Evolutionary conservation across 225 moss, liverwort and hornwort species (phyloP).

Genomic region (Sphagnum tenellum): DNA sequence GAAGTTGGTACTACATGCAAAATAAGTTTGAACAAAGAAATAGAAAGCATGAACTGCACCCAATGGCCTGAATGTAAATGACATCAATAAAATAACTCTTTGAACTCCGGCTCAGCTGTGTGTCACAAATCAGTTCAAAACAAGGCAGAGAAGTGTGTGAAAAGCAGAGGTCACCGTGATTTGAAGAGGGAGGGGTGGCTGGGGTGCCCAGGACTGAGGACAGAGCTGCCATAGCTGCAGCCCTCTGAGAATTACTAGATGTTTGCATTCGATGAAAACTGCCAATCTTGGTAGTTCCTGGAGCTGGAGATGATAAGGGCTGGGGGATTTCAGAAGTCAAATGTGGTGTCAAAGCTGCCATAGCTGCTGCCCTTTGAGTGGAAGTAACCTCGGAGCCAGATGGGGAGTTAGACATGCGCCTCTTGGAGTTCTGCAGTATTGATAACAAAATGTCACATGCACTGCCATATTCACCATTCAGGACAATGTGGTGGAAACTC

Average conservation of each 20-base stretch:
- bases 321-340: constrained; percentile 45
- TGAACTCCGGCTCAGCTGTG: too few relatives aligned
- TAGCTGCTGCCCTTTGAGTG: constrained; percentile 87
- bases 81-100: too few relatives aligned
- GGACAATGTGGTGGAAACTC: too few relatives aligned
- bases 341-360: constrained; percentile 82
- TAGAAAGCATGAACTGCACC: too few relatives aligned
- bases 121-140: too few relatives aligned
- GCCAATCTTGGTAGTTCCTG: constrained; percentile 32
- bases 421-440: constrained; percentile 35
- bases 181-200: constrained; percentile 14
- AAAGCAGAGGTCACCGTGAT: constrained; percentile 16
- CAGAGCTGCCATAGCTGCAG: constrained; percentile 90
- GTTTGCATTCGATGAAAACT: constrained; percentile 25
- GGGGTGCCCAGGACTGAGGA: constrained; percentile 58
- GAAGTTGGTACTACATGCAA: too few relatives aligned
- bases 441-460: not conserved
- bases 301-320: constrained; percentile 38
- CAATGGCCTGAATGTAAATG: too few relatives aligned
- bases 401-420: constrained; percentile 41
- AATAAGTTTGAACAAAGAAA: too few relatives aligned
- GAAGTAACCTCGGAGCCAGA: constrained; percentile 36
- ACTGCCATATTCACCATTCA: not conserved
- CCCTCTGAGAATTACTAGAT: constrained; percentile 59
- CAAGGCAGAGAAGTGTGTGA: too few relatives aligned